Evolutionary conservation across 2,329 filamentous ascomycete species (phyloP), one percentile per base, ranked within the genome.

Genomic region (Sporothrix mexicana): DNA sequence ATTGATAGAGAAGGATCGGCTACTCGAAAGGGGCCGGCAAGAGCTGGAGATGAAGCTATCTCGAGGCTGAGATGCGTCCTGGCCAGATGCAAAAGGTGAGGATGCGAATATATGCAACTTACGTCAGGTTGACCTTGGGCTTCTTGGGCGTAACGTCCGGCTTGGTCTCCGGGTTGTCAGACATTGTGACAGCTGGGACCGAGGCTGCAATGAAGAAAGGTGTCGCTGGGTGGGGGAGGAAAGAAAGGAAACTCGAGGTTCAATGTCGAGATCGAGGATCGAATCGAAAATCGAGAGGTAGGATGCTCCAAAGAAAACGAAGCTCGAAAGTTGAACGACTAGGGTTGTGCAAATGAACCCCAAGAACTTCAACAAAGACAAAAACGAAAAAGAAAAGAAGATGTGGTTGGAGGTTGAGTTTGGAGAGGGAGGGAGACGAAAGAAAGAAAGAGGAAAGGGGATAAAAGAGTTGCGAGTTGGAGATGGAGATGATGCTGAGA

Each of bases 121-220:
- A 95, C 93, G 89, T 88, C 83, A 95, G 82, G 84, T 95, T 93
- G 83, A 91, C 91, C 90, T 94, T 94, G 85, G 91, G 91, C 89
- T 77, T 76, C 74, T 76, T 77, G 57, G 68, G 74, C 41, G 74
- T 61, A 17, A 70, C 71, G 30, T 73, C 72, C 17, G 74, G 72
- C 43, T 75, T 73, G 81, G 92, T 89, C 45, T 68, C 66, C 66
- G 66, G 66, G 13, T 68, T 8, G 77, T 89, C 83, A 83, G 91
- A 90, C 92, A 94, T 94, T 77, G 83, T 92, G 88, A 47, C 43
- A 23, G 71, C 17, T 15, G 25, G 62, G 12, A 3, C 64, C 47
- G 62, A n/a, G 53, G n/a, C 45, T 61, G 61, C 47, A 62, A 30
- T 12, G 41, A 66, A 47, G 61, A 10, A 36, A 6, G 61, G 12